Evolutionary conservation across 495 filamentous ascomycete genomes (phyloP).

Genomic region (Xylaria sp.): DNA sequence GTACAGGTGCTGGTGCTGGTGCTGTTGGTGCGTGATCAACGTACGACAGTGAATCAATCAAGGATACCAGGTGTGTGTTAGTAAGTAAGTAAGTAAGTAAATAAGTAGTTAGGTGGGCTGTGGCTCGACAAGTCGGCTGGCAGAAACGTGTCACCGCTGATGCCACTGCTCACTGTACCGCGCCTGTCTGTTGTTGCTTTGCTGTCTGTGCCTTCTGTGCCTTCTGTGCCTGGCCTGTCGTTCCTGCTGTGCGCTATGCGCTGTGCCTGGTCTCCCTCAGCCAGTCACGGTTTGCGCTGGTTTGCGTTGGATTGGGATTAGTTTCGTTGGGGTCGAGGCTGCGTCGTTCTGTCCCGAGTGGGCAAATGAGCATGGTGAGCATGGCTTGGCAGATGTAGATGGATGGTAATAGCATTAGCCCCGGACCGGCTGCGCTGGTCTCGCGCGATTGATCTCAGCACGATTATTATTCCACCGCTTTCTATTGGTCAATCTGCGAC

Average conservation of each 20-base stretch:
- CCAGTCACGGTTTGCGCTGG: neutral
- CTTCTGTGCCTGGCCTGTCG: too few relatives aligned
- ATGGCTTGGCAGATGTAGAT: constrained; percentile 21
- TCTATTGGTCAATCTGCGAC: neutral
- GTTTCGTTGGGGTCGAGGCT: constrained; percentile 10
- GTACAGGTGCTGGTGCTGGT: neutral
- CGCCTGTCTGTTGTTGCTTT: neutral
- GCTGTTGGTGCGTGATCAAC: constrained; percentile 5
- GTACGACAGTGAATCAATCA: constrained; percentile 12
- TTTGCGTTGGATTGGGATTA: constrained; percentile 12
- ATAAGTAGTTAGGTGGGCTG: constrained; percentile 19
- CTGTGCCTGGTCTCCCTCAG: too few relatives aligned
- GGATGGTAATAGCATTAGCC: constrained; percentile 20
- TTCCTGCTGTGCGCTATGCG: neutral
- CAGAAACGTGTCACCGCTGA: constrained; percentile 17
- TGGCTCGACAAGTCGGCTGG: constrained; percentile 19
- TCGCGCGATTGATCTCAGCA: constrained; percentile 15
- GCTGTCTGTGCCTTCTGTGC: neutral
- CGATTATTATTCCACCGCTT: constrained; percentile 21
- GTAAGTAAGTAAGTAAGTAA: too few relatives aligned
- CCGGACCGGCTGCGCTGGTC: constrained; percentile 3
- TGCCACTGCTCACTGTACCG: neutral
- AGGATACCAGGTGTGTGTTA: neutral
- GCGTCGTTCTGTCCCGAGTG: constrained; percentile 10
- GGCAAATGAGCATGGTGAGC: constrained; percentile 19